Evolutionary conservation across 257 asterid genomes (phyloP).

Genomic region (Perilla frutescens): DNA sequence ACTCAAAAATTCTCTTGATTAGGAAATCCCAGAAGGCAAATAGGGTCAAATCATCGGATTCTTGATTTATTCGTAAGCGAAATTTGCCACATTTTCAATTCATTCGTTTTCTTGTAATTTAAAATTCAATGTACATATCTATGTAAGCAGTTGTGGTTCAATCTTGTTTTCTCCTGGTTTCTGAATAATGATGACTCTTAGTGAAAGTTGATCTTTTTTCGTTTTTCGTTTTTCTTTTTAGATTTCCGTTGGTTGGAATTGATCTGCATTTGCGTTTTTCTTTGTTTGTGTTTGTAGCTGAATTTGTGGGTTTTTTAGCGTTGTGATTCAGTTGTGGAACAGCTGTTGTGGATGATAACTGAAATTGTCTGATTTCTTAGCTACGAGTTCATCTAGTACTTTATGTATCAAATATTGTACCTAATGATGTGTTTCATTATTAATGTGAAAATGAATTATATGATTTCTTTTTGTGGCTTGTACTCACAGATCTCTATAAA

Average conservation of each 20-base stretch:
- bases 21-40: conserved; percentile 12
- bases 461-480: neutral
- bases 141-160: conserved; percentile 4
- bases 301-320: conserved; percentile 27
- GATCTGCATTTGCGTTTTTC: conserved; percentile 27
- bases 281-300: conserved; percentile 22
- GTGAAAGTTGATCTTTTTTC: conserved; percentile 19
- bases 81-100: conserved; percentile 25
- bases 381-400: neutral
- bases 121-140: neutral
- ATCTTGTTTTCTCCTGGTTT: conserved; percentile 16
- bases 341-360: neutral
- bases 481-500: neutral
- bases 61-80: conserved; percentile 34
- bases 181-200: neutral
- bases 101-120: neutral
- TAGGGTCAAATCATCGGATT: conserved; percentile 6
- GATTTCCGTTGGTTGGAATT: neutral
- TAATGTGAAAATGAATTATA: neutral
- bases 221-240: neutral
- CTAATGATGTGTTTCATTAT: too few species aligned
- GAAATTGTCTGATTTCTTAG: neutral
- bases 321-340: neutral
- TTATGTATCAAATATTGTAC: neutral
- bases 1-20: conserved; percentile 21